Evolutionary conservation across 352 stramenopile genomes (phyloP), one percentile per base, ranked within the genome.

Genomic region (Phytopythium boreale): DNA sequence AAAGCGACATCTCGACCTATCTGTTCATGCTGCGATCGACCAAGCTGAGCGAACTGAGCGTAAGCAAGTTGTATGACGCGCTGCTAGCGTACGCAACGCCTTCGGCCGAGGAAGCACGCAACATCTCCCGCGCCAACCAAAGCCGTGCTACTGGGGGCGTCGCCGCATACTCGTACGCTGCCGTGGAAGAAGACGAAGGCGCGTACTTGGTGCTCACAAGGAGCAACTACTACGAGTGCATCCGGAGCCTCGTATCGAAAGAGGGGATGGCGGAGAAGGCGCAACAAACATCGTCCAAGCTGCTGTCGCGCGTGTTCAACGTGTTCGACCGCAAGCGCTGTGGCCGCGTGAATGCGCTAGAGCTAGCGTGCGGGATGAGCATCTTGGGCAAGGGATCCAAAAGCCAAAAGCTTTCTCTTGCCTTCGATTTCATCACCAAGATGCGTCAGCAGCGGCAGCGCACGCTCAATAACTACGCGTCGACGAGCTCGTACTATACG

Each of bases 351-450:
- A 93, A 95, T 59, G 88, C 83, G 0, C 64, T 96, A 4, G 88
- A 96, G 56, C 72, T 96, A n/a, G 88, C 84, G 15, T 96, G 88
- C 53, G 88, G 88, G 4, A 69, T 96, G 61, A 95, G 84, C 59
- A 95, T 96, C 55, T 55, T 96, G 19, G 88, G 88, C 11, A 86
- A 87, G 67, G 88, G 88, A 9, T 90, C 84, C 2, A 96, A 96
- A 59, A 93, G 82, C 50, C 88, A 95, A 58, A 96, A 96, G 65
- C 71, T 96, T 11, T 86, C 84, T 11, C 76, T 90, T 49, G 86
- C 87, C 7, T 96, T 96, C 50, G 88, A 96, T 12, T 92, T 96
- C 44, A 90, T 96, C 67, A 88, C 82, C 12, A 92, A 91, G 63
- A 88, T 96, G 81, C 72, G 82, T 3, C 79, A 91, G 37, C 84